phyloP scores from a whole-genome alignment of 768 basidiomycete genomes.

The Suillus hirtellus region DNA sequence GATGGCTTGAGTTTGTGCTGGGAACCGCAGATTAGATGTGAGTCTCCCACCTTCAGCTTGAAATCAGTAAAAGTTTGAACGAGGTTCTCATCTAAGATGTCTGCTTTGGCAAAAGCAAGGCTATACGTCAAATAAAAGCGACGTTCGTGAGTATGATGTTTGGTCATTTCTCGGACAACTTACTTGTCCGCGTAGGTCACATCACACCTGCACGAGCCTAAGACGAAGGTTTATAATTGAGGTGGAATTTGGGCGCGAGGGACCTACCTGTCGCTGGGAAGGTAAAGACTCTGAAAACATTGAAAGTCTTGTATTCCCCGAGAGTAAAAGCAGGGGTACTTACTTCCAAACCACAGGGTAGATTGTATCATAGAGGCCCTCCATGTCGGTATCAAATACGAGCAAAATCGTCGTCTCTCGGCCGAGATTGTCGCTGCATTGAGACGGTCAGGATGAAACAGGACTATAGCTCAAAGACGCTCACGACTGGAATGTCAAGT shows the following conservation, averaged over 20 bases:
- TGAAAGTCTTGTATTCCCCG: neutral
- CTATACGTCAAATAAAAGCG: neutral
- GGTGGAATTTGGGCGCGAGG: neutral
- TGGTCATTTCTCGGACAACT: neutral
- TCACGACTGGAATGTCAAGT: constrained; percentile 4
- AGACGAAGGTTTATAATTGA: neutral
- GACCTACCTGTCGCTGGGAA: neutral
- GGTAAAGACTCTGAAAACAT: neutral
- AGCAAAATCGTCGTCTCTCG: neutral
- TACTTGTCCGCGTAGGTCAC: neutral
- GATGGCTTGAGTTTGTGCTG: neutral
- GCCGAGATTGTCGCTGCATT: neutral
- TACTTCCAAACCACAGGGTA: constrained; percentile 3
- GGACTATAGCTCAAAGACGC: neutral
- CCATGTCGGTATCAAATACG: neutral
- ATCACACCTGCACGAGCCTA: neutral
- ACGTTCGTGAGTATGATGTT: neutral
- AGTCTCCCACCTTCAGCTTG: neutral
- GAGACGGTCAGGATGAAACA: neutral
- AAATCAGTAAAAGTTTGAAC: fast-evolving
- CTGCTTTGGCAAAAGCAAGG: neutral
- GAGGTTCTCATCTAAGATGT: neutral
- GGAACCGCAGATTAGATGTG: neutral
- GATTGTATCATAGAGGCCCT: neutral
- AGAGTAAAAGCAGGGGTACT: neutral